Evolutionary conservation across 805 yeast genomes (phyloP), one percentile per base, ranked within the genome.

Genomic region (Grigorovia jiainica): DNA sequence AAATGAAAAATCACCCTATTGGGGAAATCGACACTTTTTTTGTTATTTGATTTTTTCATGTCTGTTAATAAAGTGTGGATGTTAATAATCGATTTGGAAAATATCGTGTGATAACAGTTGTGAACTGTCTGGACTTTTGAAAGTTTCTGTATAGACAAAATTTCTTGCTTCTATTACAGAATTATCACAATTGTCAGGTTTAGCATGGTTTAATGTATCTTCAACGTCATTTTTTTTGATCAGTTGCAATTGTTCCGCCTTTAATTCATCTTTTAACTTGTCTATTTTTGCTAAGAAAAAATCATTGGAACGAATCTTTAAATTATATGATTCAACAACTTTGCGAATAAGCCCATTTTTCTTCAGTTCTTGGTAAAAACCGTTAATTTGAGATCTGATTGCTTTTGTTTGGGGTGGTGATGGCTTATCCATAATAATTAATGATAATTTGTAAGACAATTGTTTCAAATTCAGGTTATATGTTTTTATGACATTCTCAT

Each of bases 391-490:
- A 9, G 4, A 8, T 18, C 38, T 45, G 11, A 40, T 15, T 24
- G 21, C 36, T 4, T 24, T 23, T 9, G 35, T 13, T 36, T 42
- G 43, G 1, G 36, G 16, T 5, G 37, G 34, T 17, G 23, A 13
- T 10, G 41, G 40, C 6, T 4, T 9, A 11, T 24, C 10, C 36
- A 31, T 20, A 16, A 31, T 32, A 4, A 42, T 3, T 10, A 43
- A 17, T 3, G 41, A 36, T 3, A 15, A 13, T n/a, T 33, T 31
- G 13, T 19, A 34, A 3, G 27, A 33, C 6, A 46, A 15, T n/a
- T 20, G 39, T 11, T 46, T 39, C 10, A 43, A 29, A n/a, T 17
- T 15, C 15, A 13, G 34, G 9, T 36, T 23, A 38, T 38, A 46
- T 15, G 23, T 21, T 3, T 25, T 38, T 27, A 41, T 24, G 4